Conservation (phyloP, 371 early-diverging fungal genomes). For the Rhizopus microsporus region DNA sequence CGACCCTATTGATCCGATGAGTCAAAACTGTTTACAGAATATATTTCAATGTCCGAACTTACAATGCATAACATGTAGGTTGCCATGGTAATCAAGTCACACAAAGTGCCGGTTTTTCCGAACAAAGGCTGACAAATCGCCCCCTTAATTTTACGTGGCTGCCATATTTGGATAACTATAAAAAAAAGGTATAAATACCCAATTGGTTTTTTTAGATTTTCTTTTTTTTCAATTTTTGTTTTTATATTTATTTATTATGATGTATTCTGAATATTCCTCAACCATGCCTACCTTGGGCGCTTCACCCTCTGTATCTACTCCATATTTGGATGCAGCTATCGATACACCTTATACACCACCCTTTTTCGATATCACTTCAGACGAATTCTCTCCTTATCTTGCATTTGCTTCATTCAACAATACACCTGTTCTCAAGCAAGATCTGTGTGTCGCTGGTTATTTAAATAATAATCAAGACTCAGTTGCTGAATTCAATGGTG, state of each 20-base stretch:
- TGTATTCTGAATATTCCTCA: neutral
- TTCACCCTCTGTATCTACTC: slow-evolving; percentile 21
- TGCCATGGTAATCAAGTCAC: slow-evolving; percentile 7
- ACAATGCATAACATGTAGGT: neutral
- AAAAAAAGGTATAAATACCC: slow-evolving; percentile 12
- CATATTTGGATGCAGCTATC: slow-evolving; percentile 12
- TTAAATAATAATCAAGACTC: slow-evolving; percentile 6
- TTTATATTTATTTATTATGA: slow-evolving; percentile 2
- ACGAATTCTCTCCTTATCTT: slow-evolving; percentile 15
- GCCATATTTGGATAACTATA: neutral
- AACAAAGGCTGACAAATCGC: no score
- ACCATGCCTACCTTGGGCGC: neutral
- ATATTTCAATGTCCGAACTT: neutral
- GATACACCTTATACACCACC: slow-evolving; percentile 22
- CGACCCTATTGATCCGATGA: no score
- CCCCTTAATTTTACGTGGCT: neutral
- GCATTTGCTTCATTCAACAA: slow-evolving; percentile 9
- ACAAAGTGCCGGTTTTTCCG: neutral
- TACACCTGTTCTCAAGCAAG: slow-evolving; percentile 5
- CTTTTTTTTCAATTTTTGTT: neutral
- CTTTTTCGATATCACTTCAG: slow-evolving; percentile 7
- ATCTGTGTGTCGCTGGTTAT: slow-evolving; percentile 15
- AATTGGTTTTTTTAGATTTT: neutral
- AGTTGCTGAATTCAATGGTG: slow-evolving; percentile 24
- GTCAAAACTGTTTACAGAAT: no score